Evolutionary conservation across 495 filamentous ascomycete genomes (phyloP).

Genomic region (Platismatia glauca): DNA sequence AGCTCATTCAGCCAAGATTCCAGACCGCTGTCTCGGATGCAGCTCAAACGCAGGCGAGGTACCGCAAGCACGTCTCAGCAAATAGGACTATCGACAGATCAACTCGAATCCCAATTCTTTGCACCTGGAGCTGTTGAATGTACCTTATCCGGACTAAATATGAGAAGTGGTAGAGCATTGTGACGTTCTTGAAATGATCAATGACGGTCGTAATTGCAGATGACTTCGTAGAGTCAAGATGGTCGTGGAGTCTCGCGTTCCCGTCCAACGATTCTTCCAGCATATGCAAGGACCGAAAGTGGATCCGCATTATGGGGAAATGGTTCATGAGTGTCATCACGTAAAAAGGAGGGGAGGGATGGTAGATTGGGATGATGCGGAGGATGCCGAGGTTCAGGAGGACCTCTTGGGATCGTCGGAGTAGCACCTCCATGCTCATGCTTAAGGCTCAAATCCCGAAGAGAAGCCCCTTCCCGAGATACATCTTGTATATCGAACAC

Average conservation of each 20-base stretch:
- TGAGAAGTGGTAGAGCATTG: no score
- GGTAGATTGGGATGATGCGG: conserved; percentile 1
- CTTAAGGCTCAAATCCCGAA: conserved; percentile 9
- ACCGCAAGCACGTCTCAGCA: neutral
- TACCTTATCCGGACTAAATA: neutral
- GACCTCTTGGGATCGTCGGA: neutral
- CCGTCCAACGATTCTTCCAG: conserved; percentile 10
- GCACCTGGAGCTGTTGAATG: neutral
- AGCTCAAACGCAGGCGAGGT: neutral
- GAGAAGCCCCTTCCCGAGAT: conserved; percentile 5
- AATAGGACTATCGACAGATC: neutral
- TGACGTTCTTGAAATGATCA: no score
- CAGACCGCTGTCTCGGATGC: neutral
- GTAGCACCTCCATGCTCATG: neutral
- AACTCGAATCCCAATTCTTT: neutral
- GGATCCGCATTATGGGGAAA: conserved; percentile 12
- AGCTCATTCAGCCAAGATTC: neutral
- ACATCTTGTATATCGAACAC: conserved; percentile 11
- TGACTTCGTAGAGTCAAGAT: neutral
- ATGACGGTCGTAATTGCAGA: no score
- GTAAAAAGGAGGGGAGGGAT: conserved; percentile 1
- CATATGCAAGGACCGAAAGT: conserved; percentile 22
- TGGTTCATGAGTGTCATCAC: conserved; percentile 9
- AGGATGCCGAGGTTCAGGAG: conserved; percentile 8
- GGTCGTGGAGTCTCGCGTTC: conserved; percentile 4